phyloP scores from a whole-genome alignment of 2,329 filamentous ascomycete genomes.

The Madurella fahalii region DNA sequence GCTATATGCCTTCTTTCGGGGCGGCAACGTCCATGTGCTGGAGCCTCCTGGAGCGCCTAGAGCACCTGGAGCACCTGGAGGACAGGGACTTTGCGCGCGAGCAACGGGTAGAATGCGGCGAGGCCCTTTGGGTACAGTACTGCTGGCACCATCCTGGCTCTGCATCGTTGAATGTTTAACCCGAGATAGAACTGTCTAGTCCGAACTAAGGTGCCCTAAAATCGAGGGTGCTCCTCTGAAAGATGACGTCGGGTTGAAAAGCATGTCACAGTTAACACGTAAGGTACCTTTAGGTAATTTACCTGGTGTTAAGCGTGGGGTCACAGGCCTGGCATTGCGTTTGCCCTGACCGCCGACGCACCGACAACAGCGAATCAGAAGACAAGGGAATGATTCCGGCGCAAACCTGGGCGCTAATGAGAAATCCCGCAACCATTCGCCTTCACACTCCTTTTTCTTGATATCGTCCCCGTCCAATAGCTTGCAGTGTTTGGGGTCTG shows the following conservation, averaged over 20 bases:
- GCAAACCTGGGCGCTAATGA: no score
- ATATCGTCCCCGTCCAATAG: no score
- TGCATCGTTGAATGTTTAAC: neutral
- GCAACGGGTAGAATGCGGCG: neutral
- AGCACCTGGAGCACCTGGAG: neutral
- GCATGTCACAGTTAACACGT: no score
- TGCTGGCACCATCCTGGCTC: neutral
- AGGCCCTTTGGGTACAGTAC: neutral
- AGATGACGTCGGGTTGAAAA: no score
- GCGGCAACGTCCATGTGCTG: neutral
- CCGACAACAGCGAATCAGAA: neutral
- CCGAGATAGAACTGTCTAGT: neutral
- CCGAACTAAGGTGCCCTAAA: no score
- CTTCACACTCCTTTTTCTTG: no score
- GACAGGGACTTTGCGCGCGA: neutral
- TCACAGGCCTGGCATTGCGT: neutral
- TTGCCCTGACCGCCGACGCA: neutral
- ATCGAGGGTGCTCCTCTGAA: no score
- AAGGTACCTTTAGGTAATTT: no score
- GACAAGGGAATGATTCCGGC: neutral
- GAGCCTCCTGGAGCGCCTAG: neutral
- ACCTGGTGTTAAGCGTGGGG: neutral
- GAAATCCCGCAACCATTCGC: no score
- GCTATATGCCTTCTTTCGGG: neutral
- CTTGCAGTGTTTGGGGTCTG: no score